Evolutionary conservation across 1,139 yeast species (phyloP).

Genomic region (Geotrichum citri-aurantii): DNA sequence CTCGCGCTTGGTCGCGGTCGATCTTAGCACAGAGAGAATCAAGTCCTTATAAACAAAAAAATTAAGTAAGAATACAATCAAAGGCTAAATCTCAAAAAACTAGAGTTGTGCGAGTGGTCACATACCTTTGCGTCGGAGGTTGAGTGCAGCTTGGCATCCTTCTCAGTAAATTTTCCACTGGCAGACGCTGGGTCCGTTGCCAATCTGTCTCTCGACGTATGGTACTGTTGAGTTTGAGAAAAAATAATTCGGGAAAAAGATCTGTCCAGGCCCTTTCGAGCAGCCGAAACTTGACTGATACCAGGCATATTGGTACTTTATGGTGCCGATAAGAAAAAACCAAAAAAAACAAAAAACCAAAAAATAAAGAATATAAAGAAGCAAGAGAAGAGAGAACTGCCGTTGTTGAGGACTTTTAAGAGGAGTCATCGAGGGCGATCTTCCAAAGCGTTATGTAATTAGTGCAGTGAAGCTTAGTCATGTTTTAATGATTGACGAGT

Average conservation of each 20-base stretch:
- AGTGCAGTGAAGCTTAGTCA: not conserved
- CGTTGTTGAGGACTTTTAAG: not conserved
- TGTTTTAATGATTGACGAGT: not conserved
- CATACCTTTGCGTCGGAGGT: conserved; percentile 17
- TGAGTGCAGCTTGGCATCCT: conserved; percentile 16
- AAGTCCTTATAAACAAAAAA: conserved; percentile 36
- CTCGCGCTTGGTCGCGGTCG: conserved; percentile 64
- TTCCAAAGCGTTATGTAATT: not conserved
- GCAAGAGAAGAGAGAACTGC: not conserved
- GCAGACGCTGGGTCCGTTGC: not conserved
- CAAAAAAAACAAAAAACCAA: not conserved
- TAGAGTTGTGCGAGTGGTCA: not conserved
- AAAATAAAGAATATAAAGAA: not conserved
- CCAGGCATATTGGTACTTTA: not conserved
- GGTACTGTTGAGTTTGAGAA: not conserved
- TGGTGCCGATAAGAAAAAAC: not conserved
- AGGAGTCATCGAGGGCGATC: not conserved
- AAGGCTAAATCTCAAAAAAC: not conserved
- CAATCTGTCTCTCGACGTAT: not conserved
- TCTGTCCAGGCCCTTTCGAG: not conserved
- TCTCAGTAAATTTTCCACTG: conserved; percentile 6
- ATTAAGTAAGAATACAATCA: not conserved
- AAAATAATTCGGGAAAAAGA: not conserved
- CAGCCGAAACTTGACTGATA: not conserved
- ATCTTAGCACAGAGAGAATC: conserved; percentile 54